Conservation (phyloP, 2,329 filamentous ascomycete genomes). For the Alternaria ethzedia region DNA sequence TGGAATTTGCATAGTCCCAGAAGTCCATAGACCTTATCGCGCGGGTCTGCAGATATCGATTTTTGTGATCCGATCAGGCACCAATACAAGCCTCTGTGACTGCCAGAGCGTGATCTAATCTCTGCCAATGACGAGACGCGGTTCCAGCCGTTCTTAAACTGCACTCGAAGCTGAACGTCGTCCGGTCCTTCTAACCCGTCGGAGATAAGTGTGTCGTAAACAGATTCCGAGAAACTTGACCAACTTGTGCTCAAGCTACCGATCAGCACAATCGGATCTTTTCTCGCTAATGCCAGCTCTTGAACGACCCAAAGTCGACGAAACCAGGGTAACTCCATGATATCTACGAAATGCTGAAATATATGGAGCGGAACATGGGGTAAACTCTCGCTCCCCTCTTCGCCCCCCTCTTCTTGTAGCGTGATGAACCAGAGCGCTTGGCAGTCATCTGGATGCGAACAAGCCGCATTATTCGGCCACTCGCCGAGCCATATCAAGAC, state of each 20-base stretch:
- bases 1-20: neutral
- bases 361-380: neutral
- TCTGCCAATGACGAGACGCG: no score
- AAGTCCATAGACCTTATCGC: neutral
- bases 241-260: neutral
- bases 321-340: neutral
- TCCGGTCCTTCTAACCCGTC: neutral
- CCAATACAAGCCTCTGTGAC: neutral
- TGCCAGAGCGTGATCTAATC: neutral
- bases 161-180: no score
- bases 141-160: no score
- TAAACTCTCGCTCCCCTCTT: no score
- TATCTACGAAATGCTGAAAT: neutral
- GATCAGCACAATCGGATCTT: neutral
- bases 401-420: no score
- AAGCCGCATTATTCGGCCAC: neutral
- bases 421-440: no score
- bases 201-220: no score
- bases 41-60: accelerated
- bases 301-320: neutral
- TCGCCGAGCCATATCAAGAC: neutral
- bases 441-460: accelerated
- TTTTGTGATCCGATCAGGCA: neutral
- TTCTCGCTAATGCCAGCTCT: neutral
- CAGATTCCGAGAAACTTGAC: no score